Conservation (phyloP, 2,329 filamentous ascomycete species). For the Paecilomyces fulvus region DNA sequence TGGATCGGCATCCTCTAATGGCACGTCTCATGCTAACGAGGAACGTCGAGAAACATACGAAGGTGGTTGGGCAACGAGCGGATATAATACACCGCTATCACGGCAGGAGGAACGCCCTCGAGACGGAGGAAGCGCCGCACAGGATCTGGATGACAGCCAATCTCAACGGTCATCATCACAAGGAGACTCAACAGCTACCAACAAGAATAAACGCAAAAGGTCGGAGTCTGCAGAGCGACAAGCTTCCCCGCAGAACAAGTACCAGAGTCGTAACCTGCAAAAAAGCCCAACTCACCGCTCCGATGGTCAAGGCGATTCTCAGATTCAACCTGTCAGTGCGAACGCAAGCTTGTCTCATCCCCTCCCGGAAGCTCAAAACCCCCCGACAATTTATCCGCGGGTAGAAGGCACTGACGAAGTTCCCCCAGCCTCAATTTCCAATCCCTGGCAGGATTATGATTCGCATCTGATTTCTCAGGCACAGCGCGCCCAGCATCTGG, state of each 20-base stretch:
- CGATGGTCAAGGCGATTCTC: conserved; percentile 23
- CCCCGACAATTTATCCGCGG: conserved; percentile 14
- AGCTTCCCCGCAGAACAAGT: conserved; percentile 24
- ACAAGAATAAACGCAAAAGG: conserved; percentile 58
- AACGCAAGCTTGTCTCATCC: conserved; percentile 13
- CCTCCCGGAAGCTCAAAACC: conserved; percentile 14
- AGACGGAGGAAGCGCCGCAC: conserved; percentile 36
- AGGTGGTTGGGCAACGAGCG: conserved; percentile 9
- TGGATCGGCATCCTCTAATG: conserved; percentile 6
- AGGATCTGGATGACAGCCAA: conserved; percentile 15
- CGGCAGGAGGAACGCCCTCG: conserved; percentile 38
- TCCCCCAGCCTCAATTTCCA: conserved; percentile 17
- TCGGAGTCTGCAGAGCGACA: conserved; percentile 52
- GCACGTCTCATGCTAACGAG: conserved; percentile 11
- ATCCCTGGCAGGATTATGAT: conserved; percentile 32
- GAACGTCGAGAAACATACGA: conserved; percentile 13
- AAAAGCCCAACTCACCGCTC: conserved; percentile 30
- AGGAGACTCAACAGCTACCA: conserved; percentile 8
- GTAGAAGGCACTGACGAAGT: conserved; percentile 23
- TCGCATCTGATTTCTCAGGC: conserved; percentile 37
- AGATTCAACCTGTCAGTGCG: conserved; percentile 10
- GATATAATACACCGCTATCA: conserved; percentile 13
- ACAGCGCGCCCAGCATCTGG: conserved; percentile 37
- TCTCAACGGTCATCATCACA: conserved; percentile 19
- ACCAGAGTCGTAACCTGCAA: conserved; percentile 26